phyloP scores from a whole-genome alignment of 495 filamentous ascomycete genomes.

The Hypoxylon rickii region DNA sequence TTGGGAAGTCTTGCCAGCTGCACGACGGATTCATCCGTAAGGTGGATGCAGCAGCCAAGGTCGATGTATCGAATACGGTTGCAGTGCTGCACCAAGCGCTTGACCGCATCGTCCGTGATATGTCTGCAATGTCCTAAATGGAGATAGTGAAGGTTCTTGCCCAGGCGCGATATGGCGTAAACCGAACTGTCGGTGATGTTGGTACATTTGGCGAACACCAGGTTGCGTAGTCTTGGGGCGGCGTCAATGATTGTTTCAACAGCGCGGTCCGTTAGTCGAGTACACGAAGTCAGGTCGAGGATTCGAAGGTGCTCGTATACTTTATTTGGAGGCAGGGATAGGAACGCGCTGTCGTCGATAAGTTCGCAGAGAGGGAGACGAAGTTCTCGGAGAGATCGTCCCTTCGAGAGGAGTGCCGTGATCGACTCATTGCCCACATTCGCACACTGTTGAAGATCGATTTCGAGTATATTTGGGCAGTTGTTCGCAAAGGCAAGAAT shows the following conservation, averaged over 20 bases:
- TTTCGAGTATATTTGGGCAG: slow-evolving; percentile 92
- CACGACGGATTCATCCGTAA: slow-evolving; percentile 87
- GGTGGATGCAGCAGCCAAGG: slow-evolving; percentile 86
- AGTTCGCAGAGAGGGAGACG: slow-evolving; percentile 81
- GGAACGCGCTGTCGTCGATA: slow-evolving; percentile 83
- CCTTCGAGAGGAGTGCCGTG: slow-evolving; percentile 73
- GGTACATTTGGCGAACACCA: slow-evolving; percentile 92
- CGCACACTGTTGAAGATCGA: slow-evolving; percentile 88
- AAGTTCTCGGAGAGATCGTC: slow-evolving; percentile 83
- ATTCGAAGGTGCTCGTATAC: slow-evolving; percentile 88
- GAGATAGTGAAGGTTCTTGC: slow-evolving; percentile 95
- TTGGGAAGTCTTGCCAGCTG: slow-evolving; percentile 88
- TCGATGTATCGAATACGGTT: slow-evolving; percentile 98
- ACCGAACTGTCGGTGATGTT: slow-evolving; percentile 90
- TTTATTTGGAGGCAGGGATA: slow-evolving; percentile 70
- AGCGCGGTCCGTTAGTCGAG: slow-evolving; percentile 78
- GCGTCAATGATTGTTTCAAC: slow-evolving; percentile 83
- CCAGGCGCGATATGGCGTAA: slow-evolving; percentile 81
- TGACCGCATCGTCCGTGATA: slow-evolving; percentile 86
- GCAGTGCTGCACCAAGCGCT: slow-evolving; percentile 78
- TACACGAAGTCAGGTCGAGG: slow-evolving; percentile 88
- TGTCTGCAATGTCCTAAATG: slow-evolving; percentile 92
- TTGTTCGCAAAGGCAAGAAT: slow-evolving; percentile 83
- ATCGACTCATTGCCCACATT: slow-evolving; percentile 79
- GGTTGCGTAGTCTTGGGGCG: slow-evolving; percentile 86